A percentile compares a stretch with the other conserved stretches of the same genome.
These are phyloP conservation scores for Aphanoascus verrucosus DNA, from an alignment of 2,329 filamentous ascomycete genomes.

Conservation along the genomic window DNA sequence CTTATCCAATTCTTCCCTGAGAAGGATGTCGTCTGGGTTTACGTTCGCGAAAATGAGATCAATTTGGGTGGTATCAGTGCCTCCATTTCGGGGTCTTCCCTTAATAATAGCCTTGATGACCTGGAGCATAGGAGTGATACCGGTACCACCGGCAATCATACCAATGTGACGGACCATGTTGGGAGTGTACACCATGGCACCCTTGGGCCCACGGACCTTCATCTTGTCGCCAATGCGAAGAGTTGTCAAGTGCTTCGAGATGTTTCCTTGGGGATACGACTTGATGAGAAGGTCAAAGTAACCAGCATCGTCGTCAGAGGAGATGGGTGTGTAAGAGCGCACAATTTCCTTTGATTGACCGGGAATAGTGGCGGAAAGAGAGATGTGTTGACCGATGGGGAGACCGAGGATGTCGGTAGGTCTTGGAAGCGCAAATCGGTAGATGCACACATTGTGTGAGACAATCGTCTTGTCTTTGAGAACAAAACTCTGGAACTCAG, in stretches of 20 bases:
- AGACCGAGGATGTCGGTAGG: slow-evolving; percentile 77
- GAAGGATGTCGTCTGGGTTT: slow-evolving; percentile 78
- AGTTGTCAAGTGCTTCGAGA: slow-evolving; percentile 81
- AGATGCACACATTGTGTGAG: slow-evolving; percentile 98
- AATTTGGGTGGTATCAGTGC: slow-evolving; percentile 76
- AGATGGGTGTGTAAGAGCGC: slow-evolving; percentile 86
- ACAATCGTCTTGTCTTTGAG: slow-evolving; percentile 90
- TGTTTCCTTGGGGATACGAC: slow-evolving; percentile 94
- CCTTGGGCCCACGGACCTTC: slow-evolving; percentile 88
- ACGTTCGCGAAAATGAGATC: slow-evolving; percentile 98
- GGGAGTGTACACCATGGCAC: slow-evolving; percentile 91
- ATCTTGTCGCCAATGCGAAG: slow-evolving; percentile 77
- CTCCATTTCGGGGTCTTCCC: slow-evolving; percentile 52
- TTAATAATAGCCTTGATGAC: slow-evolving; percentile 82
- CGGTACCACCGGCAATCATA: slow-evolving; percentile 96
- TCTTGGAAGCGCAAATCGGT: slow-evolving; percentile 79
- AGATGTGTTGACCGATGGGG: slow-evolving; percentile 98
- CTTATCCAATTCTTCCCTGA: slow-evolving; percentile 81
- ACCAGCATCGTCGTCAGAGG: slow-evolving; percentile 76
- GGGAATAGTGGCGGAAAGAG: slow-evolving; percentile 71
- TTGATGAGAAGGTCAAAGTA: slow-evolving; percentile 97
- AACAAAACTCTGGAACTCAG: slow-evolving; percentile 80
- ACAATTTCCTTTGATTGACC: slow-evolving; percentile 73
- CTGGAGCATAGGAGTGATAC: slow-evolving; percentile 98
- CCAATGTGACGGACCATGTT: slow-evolving; percentile 95